Evolutionary conservation across 2,329 filamentous ascomycete genomes (phyloP), one percentile per base, ranked within the genome.

Genomic region (Xylaria sp.): DNA sequence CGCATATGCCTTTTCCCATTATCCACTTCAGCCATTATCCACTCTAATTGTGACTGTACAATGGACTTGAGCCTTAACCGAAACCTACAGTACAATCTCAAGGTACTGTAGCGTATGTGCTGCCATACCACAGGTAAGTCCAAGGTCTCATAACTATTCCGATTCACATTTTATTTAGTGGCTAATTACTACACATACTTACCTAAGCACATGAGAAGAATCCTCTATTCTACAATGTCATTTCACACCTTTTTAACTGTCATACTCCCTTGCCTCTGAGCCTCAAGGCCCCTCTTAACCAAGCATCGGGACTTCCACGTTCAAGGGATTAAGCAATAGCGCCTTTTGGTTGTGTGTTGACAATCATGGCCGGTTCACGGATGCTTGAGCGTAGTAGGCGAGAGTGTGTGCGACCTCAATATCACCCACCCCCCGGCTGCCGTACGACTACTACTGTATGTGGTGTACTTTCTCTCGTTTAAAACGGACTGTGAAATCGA

Each of bases 401-500:
- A 46, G 45, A 31, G 38, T 9, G 52, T 57, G 47, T 52, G 17
- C 46, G 37, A 56, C 35, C 28, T 25, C 14, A 21, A 52, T 25
- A 17, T 19, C 31, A 37, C 3, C 15, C 31, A 19, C 38, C 15
- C 31, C 17, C 21, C 31, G 19, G 21, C 14, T 51, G 8, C 21
- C 33, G 21, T 51, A 11, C 33, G 17, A 45, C n/a, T n/a, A n/a
- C n/a, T n/a, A n/a, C n/a, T n/a, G n/a, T n/a, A n/a, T 25, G 11
- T 45, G 21, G 6, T 38, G 47, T 17, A 47, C 14, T 11, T 54
- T 54, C 42, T 28, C 52, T 52, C 46, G 51, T 46, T 42, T 50
- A 23, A 31, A 42, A 35, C 56, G 43, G 50, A 54, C 46, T n/a
- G 38, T 47, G 38, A 57, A 53, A 37, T 37, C 15, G 56, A 56